Evolutionary conservation across 441 rosid species (phyloP), one percentile per base, ranked within the genome.

Genomic region (Euphorbia celastroides): DNA sequence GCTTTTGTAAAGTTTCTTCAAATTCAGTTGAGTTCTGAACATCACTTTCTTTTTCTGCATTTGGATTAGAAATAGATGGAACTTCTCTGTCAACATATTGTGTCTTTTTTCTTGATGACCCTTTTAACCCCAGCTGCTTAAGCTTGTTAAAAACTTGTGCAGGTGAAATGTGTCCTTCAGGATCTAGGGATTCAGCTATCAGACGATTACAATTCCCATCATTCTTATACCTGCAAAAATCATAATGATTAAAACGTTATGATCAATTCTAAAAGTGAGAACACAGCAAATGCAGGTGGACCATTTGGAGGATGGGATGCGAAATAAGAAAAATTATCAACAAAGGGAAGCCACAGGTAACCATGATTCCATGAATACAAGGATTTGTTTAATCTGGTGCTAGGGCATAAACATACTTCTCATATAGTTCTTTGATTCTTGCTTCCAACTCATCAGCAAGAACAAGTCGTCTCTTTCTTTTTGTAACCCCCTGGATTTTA

Each of bases 91-190:
- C 80, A 63, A 55, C 68, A 60, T 58, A 36, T 46, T 78, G 76
- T 57, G 63, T 72, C 79, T 86, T 85, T 84, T 83, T 90, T 84
- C 72, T 82, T 70, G 80, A 72, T 34, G 71, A 77, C 60, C 73
- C 67, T 72, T 67, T 69, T 64, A 92, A 74, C 70, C 96, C 99
- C 36, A 92, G 81, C 79, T 87, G 86, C 81, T 92, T 95, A 67
- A 95, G 97, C 83, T 84, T 95, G 81, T 86, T 95, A 65, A 87
- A 73, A 79, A 95, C 86, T 86, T 92, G 97, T 72, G 87, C 86
- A 65, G 90, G 81, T 57, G 89, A 86, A 72, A 95, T 73, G 77
- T 84, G 82, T 69, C 90, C 87, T 59, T 79, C 86, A 50, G 93
- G 86, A 75, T 80, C 90, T 64, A 95, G 80, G 74, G 81, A 83